Conservation (phyloP, 2,329 filamentous ascomycete genomes). For the Arthrobotrys entomopaga region DNA sequence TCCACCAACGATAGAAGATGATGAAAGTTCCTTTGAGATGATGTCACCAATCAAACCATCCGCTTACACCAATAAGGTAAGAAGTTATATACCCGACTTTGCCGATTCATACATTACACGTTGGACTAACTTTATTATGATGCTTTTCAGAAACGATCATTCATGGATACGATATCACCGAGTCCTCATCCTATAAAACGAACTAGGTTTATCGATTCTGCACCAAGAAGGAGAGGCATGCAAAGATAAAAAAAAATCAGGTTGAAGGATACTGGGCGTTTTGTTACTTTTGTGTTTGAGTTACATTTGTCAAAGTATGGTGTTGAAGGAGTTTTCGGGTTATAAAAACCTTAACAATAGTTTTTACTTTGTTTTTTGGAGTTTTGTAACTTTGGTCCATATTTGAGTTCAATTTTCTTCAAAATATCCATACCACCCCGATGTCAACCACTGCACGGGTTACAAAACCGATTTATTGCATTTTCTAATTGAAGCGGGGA, state of each 20-base stretch:
- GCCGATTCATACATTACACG: not conserved
- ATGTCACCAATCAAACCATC: conserved; percentile 51
- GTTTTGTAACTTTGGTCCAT: no score
- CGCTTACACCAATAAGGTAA: conserved; percentile 26
- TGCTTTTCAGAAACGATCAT: conserved; percentile 30
- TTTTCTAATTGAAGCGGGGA: no score
- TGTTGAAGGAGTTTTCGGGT: conserved; percentile 1
- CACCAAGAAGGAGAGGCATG: conserved; percentile 23
- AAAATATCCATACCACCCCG: no score
- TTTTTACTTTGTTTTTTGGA: no score
- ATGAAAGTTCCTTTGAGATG: conserved; percentile 46
- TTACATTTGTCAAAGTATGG: not conserved
- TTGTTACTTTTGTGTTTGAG: not conserved
- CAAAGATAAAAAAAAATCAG: conserved; percentile 7
- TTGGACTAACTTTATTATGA: not conserved
- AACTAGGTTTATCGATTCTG: conserved; percentile 35
- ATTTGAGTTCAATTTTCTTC: no score
- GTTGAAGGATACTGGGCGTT: not conserved
- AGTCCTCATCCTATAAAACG: conserved; percentile 38
- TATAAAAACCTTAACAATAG: no score
- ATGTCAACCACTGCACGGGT: no score
- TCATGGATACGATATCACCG: conserved; percentile 23
- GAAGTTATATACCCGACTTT: not conserved
- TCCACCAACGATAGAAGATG: conserved; percentile 25
- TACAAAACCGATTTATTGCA: no score